A percentile compares a stretch with the other conserved stretches of the same genome.
phyloP scores from a whole-genome alignment of 495 filamentous ascomycete species.

The Terfezia boudieri region DNA sequence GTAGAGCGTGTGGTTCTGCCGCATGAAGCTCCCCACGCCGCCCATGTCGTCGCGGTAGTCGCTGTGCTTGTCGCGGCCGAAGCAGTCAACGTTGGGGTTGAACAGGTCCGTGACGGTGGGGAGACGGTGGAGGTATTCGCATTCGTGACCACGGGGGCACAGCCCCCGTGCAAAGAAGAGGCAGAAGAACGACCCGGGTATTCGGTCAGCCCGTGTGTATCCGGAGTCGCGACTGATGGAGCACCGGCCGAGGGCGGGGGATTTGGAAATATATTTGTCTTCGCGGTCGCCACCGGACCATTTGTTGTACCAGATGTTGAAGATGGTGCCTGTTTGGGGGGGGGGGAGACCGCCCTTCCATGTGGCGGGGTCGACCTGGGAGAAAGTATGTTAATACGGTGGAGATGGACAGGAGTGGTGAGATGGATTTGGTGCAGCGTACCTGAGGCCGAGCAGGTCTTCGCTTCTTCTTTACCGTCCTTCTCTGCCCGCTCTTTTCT shows the following conservation, averaged over 20 bases:
- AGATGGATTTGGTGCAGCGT: neutral
- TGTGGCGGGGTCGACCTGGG: slow-evolving; percentile 57
- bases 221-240: slow-evolving; percentile 62
- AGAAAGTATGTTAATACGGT: slow-evolving; percentile 14
- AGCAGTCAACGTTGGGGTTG: slow-evolving; percentile 78
- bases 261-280: slow-evolving; percentile 63
- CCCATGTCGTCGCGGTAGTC: slow-evolving; percentile 96
- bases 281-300: slow-evolving; percentile 89
- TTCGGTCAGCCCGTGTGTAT: slow-evolving; percentile 71
- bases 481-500: neutral
- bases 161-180: slow-evolving; percentile 70
- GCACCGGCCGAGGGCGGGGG: slow-evolving; percentile 52
- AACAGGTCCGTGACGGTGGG: slow-evolving; percentile 66
- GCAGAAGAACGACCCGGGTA: slow-evolving; percentile 68
- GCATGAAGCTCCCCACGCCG: slow-evolving; percentile 71
- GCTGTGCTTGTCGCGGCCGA: slow-evolving; percentile 66
- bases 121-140: slow-evolving; percentile 80
- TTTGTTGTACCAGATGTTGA: slow-evolving; percentile 94
- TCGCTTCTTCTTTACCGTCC: slow-evolving; percentile 33
- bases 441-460: slow-evolving; percentile 36
- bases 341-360: slow-evolving; percentile 56
- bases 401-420: neutral
- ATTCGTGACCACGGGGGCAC: slow-evolving; percentile 71
- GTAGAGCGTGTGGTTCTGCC: slow-evolving; percentile 83
- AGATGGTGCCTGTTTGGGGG: slow-evolving; percentile 75